Percentiles rank a stretch among this genome's conserved stretches.
Evolutionary conservation across 257 asterid genomes (phyloP).

Genomic region (Linaria vulgaris): DNA sequence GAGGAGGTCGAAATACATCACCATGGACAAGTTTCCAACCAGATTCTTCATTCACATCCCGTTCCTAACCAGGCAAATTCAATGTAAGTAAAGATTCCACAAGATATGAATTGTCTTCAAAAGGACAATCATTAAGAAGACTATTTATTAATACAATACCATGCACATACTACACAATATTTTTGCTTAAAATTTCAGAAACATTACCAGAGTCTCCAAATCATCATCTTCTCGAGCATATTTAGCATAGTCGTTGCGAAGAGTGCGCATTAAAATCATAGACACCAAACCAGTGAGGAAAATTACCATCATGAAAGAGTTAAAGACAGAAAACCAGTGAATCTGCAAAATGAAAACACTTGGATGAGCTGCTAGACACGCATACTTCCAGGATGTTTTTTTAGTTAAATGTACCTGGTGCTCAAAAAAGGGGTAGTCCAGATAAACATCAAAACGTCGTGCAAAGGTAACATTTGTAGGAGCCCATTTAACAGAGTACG

Average conservation of each 20-base stretch:
- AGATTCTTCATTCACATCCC: constrained; percentile 81
- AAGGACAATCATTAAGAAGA: background rate
- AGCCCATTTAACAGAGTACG: constrained; percentile 77
- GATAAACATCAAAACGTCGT: constrained; percentile 75
- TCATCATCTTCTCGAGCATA: constrained; percentile 79
- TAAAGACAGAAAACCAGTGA: constrained; percentile 82
- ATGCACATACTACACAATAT: constrained; percentile 5
- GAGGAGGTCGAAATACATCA: constrained; percentile 84
- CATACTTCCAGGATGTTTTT: background rate
- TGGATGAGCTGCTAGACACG: constrained; percentile 10
- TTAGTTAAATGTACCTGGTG: constrained; percentile 53
- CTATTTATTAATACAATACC: background rate
- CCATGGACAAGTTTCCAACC: constrained; percentile 98
- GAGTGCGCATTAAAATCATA: constrained; percentile 82
- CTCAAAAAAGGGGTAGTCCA: constrained; percentile 83
- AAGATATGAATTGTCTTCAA: background rate
- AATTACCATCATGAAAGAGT: constrained; percentile 85
- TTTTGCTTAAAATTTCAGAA: constrained; percentile 14
- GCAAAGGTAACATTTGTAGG: constrained; percentile 59
- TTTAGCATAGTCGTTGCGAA: constrained; percentile 72
- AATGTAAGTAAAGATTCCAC: constrained; percentile 22
- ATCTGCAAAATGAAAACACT: constrained; percentile 48
- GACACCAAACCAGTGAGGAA: constrained; percentile 82
- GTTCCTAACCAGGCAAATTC: constrained; percentile 49
- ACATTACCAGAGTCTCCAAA: constrained; percentile 62